Conservation (phyloP, 306 rosid genomes). For the Adenanthera pavonina region DNA sequence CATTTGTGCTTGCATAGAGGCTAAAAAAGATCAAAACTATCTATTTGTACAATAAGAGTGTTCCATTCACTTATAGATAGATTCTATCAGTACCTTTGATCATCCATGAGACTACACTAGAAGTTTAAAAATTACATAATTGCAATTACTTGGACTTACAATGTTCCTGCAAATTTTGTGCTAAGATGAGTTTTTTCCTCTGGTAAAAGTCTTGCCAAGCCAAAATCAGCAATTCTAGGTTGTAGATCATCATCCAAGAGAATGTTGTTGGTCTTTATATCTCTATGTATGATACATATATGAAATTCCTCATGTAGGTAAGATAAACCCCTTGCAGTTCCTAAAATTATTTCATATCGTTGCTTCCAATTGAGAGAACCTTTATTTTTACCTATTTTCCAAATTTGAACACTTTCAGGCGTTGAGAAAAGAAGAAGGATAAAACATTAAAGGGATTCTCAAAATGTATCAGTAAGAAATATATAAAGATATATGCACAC, state of each 20-base stretch:
- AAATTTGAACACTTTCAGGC: not conserved
- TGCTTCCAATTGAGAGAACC: slow-evolving; percentile 67
- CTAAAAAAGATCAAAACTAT: too few species aligned
- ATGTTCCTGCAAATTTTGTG: slow-evolving; percentile 75
- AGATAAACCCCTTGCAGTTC: slow-evolving; percentile 64
- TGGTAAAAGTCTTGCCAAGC: slow-evolving; percentile 62
- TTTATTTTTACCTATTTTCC: slow-evolving; percentile 46
- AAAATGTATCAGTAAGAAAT: not conserved
- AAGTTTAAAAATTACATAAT: not conserved
- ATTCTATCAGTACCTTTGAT: too few species aligned
- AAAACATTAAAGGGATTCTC: not conserved
- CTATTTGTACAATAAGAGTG: too few species aligned
- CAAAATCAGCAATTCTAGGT: slow-evolving; percentile 75
- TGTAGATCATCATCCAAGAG: slow-evolving; percentile 63
- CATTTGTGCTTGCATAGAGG: too few species aligned
- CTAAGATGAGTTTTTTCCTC: slow-evolving; percentile 64
- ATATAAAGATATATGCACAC: not conserved
- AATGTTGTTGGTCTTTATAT: slow-evolving; percentile 66
- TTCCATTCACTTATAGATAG: too few species aligned
- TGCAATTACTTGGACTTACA: slow-evolving; percentile 49
- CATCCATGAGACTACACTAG: too few species aligned
- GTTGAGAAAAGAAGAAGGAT: not conserved
- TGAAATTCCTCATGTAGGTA: slow-evolving; percentile 72
- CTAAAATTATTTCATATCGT: slow-evolving; percentile 56
- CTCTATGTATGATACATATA: slow-evolving; percentile 70